These are phyloP conservation scores for Steccherinum ochraceum DNA, from an alignment of 768 basidiomycete genomes.

Conservation along the genomic window DNA sequence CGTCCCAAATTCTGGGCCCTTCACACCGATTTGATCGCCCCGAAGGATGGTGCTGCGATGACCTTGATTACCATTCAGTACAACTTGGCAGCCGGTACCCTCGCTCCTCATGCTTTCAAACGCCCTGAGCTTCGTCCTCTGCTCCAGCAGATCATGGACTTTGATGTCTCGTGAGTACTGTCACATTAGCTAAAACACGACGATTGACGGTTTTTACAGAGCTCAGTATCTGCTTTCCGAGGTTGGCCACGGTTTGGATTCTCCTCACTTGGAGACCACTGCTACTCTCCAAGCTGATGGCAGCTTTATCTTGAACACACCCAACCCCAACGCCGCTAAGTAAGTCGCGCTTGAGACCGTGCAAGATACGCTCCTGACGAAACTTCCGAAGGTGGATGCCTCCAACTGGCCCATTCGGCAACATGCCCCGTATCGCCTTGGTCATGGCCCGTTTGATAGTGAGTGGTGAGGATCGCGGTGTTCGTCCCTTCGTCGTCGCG, in stretches of 20 bases:
- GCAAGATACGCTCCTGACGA: no score
- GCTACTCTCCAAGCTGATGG: conserved; percentile 33
- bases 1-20: conserved; percentile 22
- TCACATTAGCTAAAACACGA: no score
- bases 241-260: conserved; percentile 39
- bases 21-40: conserved; percentile 18
- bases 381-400: conserved; percentile 39
- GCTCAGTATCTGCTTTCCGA: conserved; percentile 41
- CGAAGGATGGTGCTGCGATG: conserved; percentile 17
- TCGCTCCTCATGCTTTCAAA: conserved; percentile 16
- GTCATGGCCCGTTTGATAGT: conserved; percentile 36
- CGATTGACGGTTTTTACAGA: no score
- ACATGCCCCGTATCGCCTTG: conserved; percentile 32
- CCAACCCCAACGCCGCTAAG: conserved; percentile 31
- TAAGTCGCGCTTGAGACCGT: conserved; percentile 18
- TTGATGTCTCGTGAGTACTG: no score
- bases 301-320: conserved; percentile 32
- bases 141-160: no score
- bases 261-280: conserved; percentile 35
- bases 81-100: conserved; percentile 20
- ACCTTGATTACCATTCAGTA: conserved; percentile 22
- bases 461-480: conserved; percentile 26
- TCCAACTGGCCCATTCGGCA: conserved; percentile 30
- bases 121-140: conserved; percentile 19
- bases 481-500: conserved; percentile 31